Evolutionary conservation across 176 grass and related monocot genomes (phyloP).

Genomic region (Microstegium vimineum): DNA sequence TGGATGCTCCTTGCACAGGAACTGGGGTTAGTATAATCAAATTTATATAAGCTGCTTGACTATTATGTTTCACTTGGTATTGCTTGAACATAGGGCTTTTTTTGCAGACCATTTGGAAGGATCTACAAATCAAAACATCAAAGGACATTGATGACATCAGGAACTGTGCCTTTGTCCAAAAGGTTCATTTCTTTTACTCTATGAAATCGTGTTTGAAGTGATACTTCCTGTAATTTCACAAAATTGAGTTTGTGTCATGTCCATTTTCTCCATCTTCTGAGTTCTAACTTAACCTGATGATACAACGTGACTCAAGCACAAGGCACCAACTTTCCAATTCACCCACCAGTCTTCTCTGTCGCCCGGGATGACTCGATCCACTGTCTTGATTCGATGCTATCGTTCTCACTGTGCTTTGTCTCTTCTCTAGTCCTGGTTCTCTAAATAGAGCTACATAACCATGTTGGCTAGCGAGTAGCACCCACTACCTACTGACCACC

Average conservation of each 20-base stretch:
- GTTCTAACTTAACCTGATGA: not conserved
- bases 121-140: conserved; percentile 80
- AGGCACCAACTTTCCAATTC: not conserved
- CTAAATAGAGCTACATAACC: not conserved
- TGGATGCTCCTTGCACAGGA: conserved; percentile 96
- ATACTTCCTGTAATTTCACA: not conserved
- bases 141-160: conserved; percentile 85
- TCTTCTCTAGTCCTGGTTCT: not conserved
- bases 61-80: conserved; percentile 12
- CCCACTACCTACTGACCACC: not conserved
- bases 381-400: not conserved
- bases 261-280: not conserved
- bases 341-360: not conserved
- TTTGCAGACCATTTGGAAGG: conserved; percentile 88
- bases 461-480: not conserved
- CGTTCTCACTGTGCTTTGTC: not conserved
- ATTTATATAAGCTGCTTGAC: conserved; percentile 20
- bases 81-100: not conserved
- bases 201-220: not conserved
- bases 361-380: not conserved
- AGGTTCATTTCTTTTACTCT: conserved; percentile 51
- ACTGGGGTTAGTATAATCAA: conserved; percentile 57
- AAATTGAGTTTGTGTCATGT: not conserved
- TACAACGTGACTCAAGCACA: not conserved
- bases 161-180: conserved; percentile 86